phyloP scores from a whole-genome alignment of 495 filamentous ascomycete genomes.

The Venustampulla echinocandica region DNA sequence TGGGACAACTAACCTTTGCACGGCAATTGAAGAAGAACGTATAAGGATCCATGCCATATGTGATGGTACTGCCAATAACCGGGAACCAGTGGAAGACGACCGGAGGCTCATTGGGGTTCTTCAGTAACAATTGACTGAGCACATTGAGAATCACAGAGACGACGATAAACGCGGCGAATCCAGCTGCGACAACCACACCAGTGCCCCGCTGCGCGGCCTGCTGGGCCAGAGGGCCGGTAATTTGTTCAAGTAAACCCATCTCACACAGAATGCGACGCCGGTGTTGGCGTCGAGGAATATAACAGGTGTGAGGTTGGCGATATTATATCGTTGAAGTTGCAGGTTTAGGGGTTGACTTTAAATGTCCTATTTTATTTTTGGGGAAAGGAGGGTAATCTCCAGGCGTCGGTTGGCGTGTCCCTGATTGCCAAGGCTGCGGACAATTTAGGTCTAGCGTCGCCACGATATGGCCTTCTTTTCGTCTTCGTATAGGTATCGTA shows the following conservation, averaged over 20 bases:
- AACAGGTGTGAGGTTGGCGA: background rate
- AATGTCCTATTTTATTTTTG: constrained; percentile 5
- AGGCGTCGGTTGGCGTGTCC: no score
- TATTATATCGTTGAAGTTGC: constrained; percentile 1
- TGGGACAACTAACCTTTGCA: constrained; percentile 46
- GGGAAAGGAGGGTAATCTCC: background rate
- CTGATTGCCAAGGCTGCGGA: no score
- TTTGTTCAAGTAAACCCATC: constrained; percentile 45
- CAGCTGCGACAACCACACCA: constrained; percentile 29
- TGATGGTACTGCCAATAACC: constrained; percentile 66
- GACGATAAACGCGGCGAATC: constrained; percentile 34
- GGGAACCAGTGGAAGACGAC: constrained; percentile 82
- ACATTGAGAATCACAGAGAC: constrained; percentile 57
- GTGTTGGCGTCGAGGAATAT: background rate
- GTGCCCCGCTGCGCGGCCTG: constrained; percentile 36
- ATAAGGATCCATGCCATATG: constrained; percentile 78
- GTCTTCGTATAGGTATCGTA: no score
- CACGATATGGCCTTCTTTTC: no score
- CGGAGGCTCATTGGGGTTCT: constrained; percentile 65
- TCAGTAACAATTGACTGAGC: constrained; percentile 57
- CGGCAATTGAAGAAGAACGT: constrained; percentile 64
- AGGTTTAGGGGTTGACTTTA: background rate
- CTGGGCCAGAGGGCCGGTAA: constrained; percentile 34
- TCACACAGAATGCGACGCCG: constrained; percentile 1
- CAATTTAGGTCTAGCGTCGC: no score